A percentile compares a stretch with the other conserved stretches of the same genome.
Evolutionary conservation across 495 filamentous ascomycete species (phyloP).

Genomic region (Apiosordaria backusii): DNA sequence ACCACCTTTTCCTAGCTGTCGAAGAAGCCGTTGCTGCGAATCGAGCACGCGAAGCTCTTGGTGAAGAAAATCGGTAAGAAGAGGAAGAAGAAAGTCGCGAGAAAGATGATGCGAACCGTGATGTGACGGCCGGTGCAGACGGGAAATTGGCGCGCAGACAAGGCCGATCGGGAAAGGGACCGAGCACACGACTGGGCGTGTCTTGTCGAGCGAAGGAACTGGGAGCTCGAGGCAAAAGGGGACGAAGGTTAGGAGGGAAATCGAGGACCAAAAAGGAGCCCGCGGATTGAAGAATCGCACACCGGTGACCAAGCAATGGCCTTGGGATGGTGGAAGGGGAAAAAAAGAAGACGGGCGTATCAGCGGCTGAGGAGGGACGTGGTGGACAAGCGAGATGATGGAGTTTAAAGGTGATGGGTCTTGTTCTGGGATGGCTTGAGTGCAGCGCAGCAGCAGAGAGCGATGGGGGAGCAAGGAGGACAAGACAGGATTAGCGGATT

Average conservation of each 20-base stretch:
- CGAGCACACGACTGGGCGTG: slow-evolving; percentile 27
- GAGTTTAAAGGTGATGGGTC: slow-evolving; percentile 41
- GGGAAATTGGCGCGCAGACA: slow-evolving; percentile 32
- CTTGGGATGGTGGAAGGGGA: slow-evolving; percentile 25
- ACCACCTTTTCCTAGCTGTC: slow-evolving; percentile 15
- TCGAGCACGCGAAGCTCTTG: slow-evolving; percentile 12
- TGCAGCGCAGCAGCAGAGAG: slow-evolving; percentile 22
- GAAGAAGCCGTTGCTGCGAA: slow-evolving; percentile 9
- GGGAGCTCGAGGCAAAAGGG: slow-evolving; percentile 6
- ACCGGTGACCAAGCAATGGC: slow-evolving; percentile 28
- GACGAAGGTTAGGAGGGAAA: slow-evolving; percentile 18
- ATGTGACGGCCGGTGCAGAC: slow-evolving; percentile 21
- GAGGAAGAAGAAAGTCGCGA: slow-evolving; percentile 15
- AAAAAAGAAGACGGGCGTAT: slow-evolving; percentile 28
- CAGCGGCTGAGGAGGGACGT: slow-evolving; percentile 35
- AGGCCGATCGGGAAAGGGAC: slow-evolving; percentile 24
- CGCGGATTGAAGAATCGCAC: slow-evolving; percentile 24
- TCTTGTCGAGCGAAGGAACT: slow-evolving; percentile 7
- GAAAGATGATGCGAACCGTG: slow-evolving; percentile 16
- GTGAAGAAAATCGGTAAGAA: neutral
- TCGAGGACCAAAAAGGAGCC: slow-evolving; percentile 18
- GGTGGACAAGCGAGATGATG: slow-evolving; percentile 50
- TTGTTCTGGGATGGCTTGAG: slow-evolving; percentile 37
- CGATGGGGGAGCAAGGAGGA: slow-evolving; percentile 29
- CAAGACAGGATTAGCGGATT: slow-evolving; percentile 33